Base-by-base conservation (phyloP, 371 early-diverging fungal genomes). In the Neoconidiobolus thromboides region DNA sequence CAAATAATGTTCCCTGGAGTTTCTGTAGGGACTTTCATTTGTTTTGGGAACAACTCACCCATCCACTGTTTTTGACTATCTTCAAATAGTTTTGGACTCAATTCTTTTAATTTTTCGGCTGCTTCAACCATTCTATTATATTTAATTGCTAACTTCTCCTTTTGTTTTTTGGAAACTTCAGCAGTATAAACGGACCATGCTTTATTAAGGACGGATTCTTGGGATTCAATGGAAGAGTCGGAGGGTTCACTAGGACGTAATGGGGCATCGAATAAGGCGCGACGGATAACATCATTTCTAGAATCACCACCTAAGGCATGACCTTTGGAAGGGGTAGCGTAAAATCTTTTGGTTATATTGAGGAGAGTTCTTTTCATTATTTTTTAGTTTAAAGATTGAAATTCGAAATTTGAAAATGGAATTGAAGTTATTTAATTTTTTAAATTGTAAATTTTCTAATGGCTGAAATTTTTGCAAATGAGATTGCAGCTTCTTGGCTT, bases 121-220 rank as follows among this genome's bases (percentile, higher is more conserved):
- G 86, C 85, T 54, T 72, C 70, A 59, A 78, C 71, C 76, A 89
- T 83, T 36, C 79, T 71, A 55, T 75, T 76, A 60, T 81, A 83
- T 71, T 85, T 87, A 56, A 76, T 74, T 61, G 73, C 76, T n/a
- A 86, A 64, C 36, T 77, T 71, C 43, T 67, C 71, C 3, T 79
- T 69, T 62, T 80, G 73, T 43, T 67, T 71, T 43, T 78, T 77
- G 60, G 79, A 75, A 50, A 66, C 68, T 50, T 84, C 74, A 67
- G 75, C 76, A 50, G 72, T 71, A 56, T 74, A 77, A 36, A 88
- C 64, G 62, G 82, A 80, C 76, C 79, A 82, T 50, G 88, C 87
- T 56, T 82, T 72, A 69, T 84, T 80, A 54, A 88, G 85, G 1
- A 83, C 83, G 66, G 80, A 77, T 56, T 88, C 85, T 56, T 81